Evolutionary conservation across 2,329 filamentous ascomycete genomes (phyloP).

Genomic region (Fusarium kyushuense): DNA sequence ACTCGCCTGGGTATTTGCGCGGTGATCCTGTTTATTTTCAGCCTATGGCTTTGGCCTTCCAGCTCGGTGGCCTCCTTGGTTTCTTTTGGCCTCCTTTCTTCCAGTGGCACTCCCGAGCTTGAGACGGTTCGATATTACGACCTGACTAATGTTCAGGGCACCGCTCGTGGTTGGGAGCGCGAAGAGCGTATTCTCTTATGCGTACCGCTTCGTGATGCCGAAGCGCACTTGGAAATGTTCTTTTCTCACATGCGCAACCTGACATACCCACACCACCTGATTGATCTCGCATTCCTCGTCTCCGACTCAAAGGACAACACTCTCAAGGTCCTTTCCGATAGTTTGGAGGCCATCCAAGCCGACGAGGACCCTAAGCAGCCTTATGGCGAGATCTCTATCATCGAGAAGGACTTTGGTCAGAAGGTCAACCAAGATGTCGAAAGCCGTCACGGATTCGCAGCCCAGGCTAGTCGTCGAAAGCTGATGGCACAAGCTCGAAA

Average conservation of each 20-base stretch:
- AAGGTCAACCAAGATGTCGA: slow-evolving; percentile 98
- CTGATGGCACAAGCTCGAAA: slow-evolving; percentile 98
- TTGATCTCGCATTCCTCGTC: slow-evolving; percentile 95
- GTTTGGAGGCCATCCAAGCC: slow-evolving; percentile 82
- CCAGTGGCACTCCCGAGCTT: slow-evolving; percentile 78
- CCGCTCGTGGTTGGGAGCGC: slow-evolving; percentile 92
- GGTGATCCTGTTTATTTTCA: slow-evolving; percentile 72
- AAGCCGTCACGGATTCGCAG: slow-evolving; percentile 95
- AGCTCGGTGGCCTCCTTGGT: slow-evolving; percentile 70
- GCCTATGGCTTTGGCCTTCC: slow-evolving; percentile 80
- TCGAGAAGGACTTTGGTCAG: slow-evolving; percentile 99
- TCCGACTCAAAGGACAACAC: slow-evolving; percentile 97
- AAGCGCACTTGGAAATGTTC: slow-evolving; percentile 95
- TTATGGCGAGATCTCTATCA: slow-evolving; percentile 96
- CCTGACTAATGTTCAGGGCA: slow-evolving; percentile 89
- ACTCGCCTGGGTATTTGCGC: slow-evolving; percentile 72
- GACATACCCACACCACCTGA: slow-evolving; percentile 95
- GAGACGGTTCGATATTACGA: slow-evolving; percentile 99
- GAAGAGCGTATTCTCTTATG: slow-evolving; percentile 96
- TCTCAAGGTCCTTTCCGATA: slow-evolving; percentile 77
- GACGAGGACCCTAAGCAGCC: slow-evolving; percentile 82
- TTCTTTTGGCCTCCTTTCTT: slow-evolving; percentile 78
- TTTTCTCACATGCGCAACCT: slow-evolving; percentile 97
- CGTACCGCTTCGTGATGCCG: slow-evolving; percentile 92
- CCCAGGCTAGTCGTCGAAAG: slow-evolving; percentile 92